phyloP scores from a whole-genome alignment of 805 yeast species.

The Zygosaccharomyces bailii region DNA sequence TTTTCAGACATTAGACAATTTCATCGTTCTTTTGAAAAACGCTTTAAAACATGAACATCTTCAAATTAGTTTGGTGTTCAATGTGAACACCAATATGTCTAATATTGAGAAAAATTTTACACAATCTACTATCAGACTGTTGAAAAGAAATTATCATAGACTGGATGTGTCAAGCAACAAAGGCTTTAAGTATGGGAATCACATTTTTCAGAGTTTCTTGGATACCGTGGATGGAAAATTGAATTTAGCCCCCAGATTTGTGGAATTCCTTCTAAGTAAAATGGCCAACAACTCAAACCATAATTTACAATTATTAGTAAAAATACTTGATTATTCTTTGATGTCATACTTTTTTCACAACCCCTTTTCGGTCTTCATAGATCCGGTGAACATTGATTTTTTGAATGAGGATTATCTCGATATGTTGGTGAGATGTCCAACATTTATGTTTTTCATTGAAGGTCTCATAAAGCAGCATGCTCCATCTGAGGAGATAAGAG shows the following conservation, averaged over 20 bases:
- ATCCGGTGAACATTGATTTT: slow-evolving; percentile 32
- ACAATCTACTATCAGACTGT: slow-evolving; percentile 31
- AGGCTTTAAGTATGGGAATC: slow-evolving; percentile 34
- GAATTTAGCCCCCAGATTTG: slow-evolving; percentile 32
- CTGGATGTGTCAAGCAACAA: slow-evolving; percentile 35
- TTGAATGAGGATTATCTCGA: slow-evolving; percentile 30
- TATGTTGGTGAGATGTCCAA: slow-evolving; percentile 31
- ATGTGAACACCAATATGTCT: slow-evolving; percentile 34
- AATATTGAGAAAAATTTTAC: slow-evolving; percentile 34
- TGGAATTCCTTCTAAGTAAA: slow-evolving; percentile 31
- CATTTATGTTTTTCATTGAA: slow-evolving; percentile 36
- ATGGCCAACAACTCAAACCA: slow-evolving; percentile 36
- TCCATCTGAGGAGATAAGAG: slow-evolving; percentile 27
- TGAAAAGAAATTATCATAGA: slow-evolving; percentile 27
- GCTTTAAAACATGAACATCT: slow-evolving; percentile 29
- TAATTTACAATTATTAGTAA: slow-evolving; percentile 31
- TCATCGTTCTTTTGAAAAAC: slow-evolving; percentile 27
- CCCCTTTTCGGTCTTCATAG: slow-evolving; percentile 37
- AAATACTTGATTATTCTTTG: slow-evolving; percentile 34
- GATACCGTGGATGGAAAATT: slow-evolving; percentile 37
- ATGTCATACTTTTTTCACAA: slow-evolving; percentile 37
- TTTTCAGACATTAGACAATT: slow-evolving; percentile 29
- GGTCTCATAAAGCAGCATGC: slow-evolving; percentile 29
- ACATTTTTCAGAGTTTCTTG: slow-evolving; percentile 34
- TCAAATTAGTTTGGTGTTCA: slow-evolving; percentile 30